phyloP scores from a whole-genome alignment of 805 yeast species.

The Saccharomycopsis oosterbeekiorum region DNA sequence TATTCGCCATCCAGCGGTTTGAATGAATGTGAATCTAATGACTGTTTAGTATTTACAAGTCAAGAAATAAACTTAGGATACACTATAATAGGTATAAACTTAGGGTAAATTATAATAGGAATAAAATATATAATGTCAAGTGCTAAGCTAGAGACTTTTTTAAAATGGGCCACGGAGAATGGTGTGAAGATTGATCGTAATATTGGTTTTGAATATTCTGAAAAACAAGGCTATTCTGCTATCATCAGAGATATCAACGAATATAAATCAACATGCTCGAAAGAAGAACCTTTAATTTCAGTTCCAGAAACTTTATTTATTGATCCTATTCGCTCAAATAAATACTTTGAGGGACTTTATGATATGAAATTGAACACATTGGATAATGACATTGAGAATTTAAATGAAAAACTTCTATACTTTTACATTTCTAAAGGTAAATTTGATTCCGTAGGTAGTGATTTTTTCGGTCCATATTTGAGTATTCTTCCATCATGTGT shows the following conservation, averaged over 20 bases:
- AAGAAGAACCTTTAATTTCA: slow-evolving; percentile 25
- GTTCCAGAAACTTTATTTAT: slow-evolving; percentile 32
- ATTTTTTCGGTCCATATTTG: slow-evolving; percentile 32
- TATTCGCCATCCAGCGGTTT: too few relatives aligned
- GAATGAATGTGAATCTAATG: too few relatives aligned
- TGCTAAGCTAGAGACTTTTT: not conserved
- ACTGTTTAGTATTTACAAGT: too few relatives aligned
- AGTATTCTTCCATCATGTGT: slow-evolving; percentile 37
- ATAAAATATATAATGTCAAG: not conserved
- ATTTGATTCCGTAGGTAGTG: slow-evolving; percentile 25
- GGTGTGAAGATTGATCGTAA: slow-evolving; percentile 30
- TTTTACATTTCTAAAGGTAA: slow-evolving; percentile 34
- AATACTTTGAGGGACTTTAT: slow-evolving; percentile 21
- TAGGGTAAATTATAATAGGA: too few relatives aligned
- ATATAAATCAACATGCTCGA: slow-evolving; percentile 9
- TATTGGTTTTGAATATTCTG: slow-evolving; percentile 26
- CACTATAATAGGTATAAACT: too few relatives aligned
- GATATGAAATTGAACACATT: too few relatives aligned
- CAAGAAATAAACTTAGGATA: too few relatives aligned
- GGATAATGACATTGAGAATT: slow-evolving; percentile 22
- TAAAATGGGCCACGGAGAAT: slow-evolving; percentile 29
- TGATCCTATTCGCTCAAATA: slow-evolving; percentile 28
- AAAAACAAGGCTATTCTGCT: slow-evolving; percentile 29
- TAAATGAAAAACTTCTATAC: slow-evolving; percentile 24
- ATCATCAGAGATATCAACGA: slow-evolving; percentile 25